A percentile compares a stretch with the other conserved stretches of the same genome.
Conservation (phyloP, 225 moss, liverwort and hornwort genomes). For the Asterella californica region DNA sequence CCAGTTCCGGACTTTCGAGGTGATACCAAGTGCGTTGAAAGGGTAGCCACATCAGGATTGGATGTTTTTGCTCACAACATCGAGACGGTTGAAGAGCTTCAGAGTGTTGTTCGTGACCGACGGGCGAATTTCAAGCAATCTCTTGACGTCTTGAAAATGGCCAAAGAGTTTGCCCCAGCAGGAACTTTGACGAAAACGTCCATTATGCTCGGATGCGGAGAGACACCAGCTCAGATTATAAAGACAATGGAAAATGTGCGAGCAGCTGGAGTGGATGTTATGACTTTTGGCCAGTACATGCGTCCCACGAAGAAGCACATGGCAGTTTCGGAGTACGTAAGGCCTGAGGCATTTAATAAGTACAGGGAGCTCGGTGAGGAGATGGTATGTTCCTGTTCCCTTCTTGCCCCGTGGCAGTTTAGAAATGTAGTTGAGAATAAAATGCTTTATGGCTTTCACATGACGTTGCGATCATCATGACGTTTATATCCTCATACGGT, state of each 20-base stretch:
- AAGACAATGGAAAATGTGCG: slow-evolving; percentile 81
- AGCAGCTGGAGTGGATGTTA: slow-evolving; percentile 90
- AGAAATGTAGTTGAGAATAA: no score
- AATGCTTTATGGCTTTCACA: no score
- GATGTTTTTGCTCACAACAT: slow-evolving; percentile 98
- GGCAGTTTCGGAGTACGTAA: slow-evolving; percentile 96
- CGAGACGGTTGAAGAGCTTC: slow-evolving; percentile 97
- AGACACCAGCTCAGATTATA: slow-evolving; percentile 83
- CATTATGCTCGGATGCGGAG: slow-evolving; percentile 99
- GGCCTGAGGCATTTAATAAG: slow-evolving; percentile 88
- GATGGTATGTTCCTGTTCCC: slow-evolving; percentile 47
- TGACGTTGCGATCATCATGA: no score
- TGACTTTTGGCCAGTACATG: slow-evolving; percentile 99
- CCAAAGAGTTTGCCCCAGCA: slow-evolving; percentile 75
- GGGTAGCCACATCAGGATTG: slow-evolving; percentile 87
- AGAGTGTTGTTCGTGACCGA: slow-evolving; percentile 79
- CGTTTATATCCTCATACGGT: no score
- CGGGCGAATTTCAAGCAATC: slow-evolving; percentile 98
- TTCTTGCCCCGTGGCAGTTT: background rate
- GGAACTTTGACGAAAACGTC: slow-evolving; percentile 96
- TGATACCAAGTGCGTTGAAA: slow-evolving; percentile 79
- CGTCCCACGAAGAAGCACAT: slow-evolving; percentile 95
- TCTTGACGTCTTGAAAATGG: slow-evolving; percentile 84
- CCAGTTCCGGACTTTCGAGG: slow-evolving; percentile 99
- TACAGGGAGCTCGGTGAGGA: slow-evolving; percentile 80